Base-by-base conservation (phyloP, 169 alveolate species). In the Plasmodium knowlesi region DNA sequence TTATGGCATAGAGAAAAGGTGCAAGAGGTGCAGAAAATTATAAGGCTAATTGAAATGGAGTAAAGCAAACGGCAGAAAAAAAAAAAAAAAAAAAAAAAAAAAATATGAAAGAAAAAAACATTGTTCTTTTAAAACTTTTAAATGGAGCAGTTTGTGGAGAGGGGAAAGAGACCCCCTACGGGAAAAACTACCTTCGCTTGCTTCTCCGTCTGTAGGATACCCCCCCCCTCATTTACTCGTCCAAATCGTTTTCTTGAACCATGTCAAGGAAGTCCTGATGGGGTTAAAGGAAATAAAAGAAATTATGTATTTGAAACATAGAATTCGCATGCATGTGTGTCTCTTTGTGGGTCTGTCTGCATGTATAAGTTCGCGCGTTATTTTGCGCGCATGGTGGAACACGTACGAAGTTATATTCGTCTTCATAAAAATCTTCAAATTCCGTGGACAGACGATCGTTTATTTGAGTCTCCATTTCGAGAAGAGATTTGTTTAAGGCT, bases 391-490 rank as follows among this genome's bases (percentile, higher is more conserved):
- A 14, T 73, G 32, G 22, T 67, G 34, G 50, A 30, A 19, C 67
- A 34, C 86, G 57, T 78, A 88, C 94, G 71, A 88, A 88, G 34
- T 88, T 88, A 43, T 88, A 88, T 53, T 88, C 89, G 54, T 88
- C 94, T 6, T 88, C 89, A 39, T 79, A 79, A 79, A 50, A 88
- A 57, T 88, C 86, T 4, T 88, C 94, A 32, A 78, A 25, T 25
- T 88, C 85, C 9, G 94, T 76, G 6, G 89, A 79, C 3, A 61
- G 57, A 0, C 19, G 83, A 1, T 88, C 94, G 54, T 76, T 78
- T 57, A 79, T 79, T 76, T 78, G 89, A 14, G 89, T 79, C 43
- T 88, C 89, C n/a, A 43, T 41, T 57, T 78, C 94, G 46, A 32
- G 89, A 6, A 78, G 80, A 5, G 94, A 88, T n/a, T 30, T 79